Evolutionary conservation across 169 alveolate genomes (phyloP).

Genomic region (Plasmodium ovale): DNA sequence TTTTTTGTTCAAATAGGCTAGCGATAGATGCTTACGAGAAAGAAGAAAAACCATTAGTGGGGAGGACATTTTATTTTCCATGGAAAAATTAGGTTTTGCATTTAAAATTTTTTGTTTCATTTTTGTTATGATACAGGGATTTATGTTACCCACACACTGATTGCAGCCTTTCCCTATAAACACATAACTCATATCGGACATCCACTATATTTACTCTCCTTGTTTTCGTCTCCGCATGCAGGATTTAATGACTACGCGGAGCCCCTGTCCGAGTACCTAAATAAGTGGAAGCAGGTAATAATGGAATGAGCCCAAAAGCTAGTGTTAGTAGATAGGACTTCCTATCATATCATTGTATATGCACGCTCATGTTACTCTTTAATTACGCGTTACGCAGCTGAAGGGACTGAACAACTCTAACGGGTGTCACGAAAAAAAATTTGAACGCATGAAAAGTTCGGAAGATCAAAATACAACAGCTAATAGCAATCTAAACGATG

Average conservation of each 20-base stretch:
- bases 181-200: too few species aligned
- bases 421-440: constrained; percentile 28
- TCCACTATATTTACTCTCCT: too few species aligned
- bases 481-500: constrained; percentile 14
- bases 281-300: constrained; percentile 87
- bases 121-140: too few species aligned
- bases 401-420: constrained; percentile 46
- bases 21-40: constrained; percentile 94
- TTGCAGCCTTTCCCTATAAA: too few species aligned
- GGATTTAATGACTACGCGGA: constrained; percentile 87
- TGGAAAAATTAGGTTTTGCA: constrained; percentile 93
- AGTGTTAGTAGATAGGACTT: not conserved
- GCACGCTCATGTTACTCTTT: not conserved
- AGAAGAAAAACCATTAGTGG: constrained; percentile 95
- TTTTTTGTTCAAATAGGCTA: constrained; percentile 84
- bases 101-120: constrained; percentile 45
- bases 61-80: constrained; percentile 94
- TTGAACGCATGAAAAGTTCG: not conserved
- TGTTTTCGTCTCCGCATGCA: not conserved
- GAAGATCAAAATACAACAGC: constrained; percentile 5
- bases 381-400: constrained; percentile 5
- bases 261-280: constrained; percentile 86
- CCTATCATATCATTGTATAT: not conserved
- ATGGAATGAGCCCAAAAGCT: constrained; percentile 10
- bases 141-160: too few species aligned